Base-by-base conservation (phyloP, 2,329 filamentous ascomycete genomes). In the Monilinia vaccinii-corymbosi region DNA sequence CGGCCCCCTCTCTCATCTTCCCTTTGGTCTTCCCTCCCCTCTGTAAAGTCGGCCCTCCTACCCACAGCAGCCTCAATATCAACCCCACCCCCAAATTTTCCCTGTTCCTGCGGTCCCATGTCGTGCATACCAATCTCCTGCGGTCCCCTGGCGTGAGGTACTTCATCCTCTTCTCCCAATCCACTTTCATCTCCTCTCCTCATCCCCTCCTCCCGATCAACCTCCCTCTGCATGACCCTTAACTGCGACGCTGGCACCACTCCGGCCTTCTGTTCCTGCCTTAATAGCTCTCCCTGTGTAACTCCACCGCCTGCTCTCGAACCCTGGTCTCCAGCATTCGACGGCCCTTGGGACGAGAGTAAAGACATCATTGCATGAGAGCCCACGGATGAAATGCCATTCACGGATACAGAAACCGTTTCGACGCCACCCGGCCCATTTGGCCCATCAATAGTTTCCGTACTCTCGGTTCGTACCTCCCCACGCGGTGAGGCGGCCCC, bases 51-150 rank as follows among this genome's bases (percentile, higher is more conserved):
- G 3, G 47, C 36, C 38, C 42, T 81, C 28, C 83, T 74, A 0
- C 83, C 83, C 4, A 85, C 81, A 4, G 83, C 83, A 23, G 81
- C 82, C 68, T 83, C 82, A 25, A 86, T 73, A 66, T 86, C 80
- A 62, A 86, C 82, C 14, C 76, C 79, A 13, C 56, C 49, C 53
- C 72, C 67, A 51, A 66, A 61, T 48, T 77, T 72, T 25, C 75
- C 70, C 60, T 73, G 72, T 32, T 72, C 71, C 73, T 89, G 92
- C 11, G 89, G 85, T 0, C 94, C 94, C 65, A 90, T 88, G 71
- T 99, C 94, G 67, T 89, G 85, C 61, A 91, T 84, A 5, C 92
- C 93, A 55, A 97, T 88, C 66, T 90, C 81, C 34, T 90, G 84
- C 0, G 94, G 94, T 0, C 93, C 93, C 45, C 91, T 81, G 0